Evolutionary conservation across 331 rosid species (phyloP), one percentile per base, ranked within the genome.

Genomic region (Rosa hybrid): DNA sequence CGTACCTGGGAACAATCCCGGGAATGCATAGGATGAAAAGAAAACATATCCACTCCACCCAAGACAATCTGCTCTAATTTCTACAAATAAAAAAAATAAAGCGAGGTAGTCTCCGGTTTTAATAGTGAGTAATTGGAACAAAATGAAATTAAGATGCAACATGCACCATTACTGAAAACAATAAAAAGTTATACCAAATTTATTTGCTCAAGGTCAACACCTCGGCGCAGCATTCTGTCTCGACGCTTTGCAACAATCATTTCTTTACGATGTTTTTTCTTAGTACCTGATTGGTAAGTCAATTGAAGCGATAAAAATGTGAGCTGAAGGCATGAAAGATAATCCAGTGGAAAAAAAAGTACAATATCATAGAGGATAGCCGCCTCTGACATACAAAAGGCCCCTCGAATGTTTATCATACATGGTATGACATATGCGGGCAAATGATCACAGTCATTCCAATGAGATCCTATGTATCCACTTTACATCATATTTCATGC

Each of bases 1-100:
- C 74, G 25, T 81, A 95, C 99, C 98, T 90, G 99, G 63, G 91
- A 77, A 84, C 99, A 95, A 85, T 91, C 99, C 64, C 90, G 88
- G 75, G 92, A 79, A 84, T 93, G 92, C 96, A 91, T 93, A 72
- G 99, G 97, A 79, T 88, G 92, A 86, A 95, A 93, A 81, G 94
- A 87, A 86, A 86, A 91, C 67, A 90, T 89, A 80, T 95, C 98
- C 72, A 82, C 88, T 83, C 83, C 84, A 80, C 83, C 86, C 89
- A 74, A 82, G 76, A 93, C 96, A 81, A 95, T 84, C 81, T 84
- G 90, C 77, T 95, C 92, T 81, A 95, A 72, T 93, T 88, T 91
- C 99, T 95, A 83, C 79, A 83, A 76, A 70, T 38, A 81, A 67
- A 71, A 62, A 53, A 23, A 80, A 57, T 13, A 51, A 11, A 41